Conservation (phyloP, 2,329 filamentous ascomycete species). For the Ophiostoma himal-ulmi region DNA sequence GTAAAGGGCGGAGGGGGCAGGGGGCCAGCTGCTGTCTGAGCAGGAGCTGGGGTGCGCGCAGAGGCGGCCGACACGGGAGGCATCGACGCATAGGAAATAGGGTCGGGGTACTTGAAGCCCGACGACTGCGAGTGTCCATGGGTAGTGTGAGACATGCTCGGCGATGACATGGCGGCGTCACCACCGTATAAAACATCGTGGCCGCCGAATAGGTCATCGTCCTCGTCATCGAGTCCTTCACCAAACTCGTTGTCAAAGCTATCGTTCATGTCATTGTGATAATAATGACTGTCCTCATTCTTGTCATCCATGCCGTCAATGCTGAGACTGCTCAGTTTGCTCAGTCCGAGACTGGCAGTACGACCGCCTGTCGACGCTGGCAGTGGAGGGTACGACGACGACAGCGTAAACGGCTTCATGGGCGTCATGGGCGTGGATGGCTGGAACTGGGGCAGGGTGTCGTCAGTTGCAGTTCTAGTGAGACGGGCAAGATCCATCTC, state of each 20-base stretch:
- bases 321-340: background rate
- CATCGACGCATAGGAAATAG: background rate
- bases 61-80: background rate
- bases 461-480: background rate
- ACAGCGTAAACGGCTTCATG: background rate
- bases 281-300: background rate
- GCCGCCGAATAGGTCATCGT: background rate
- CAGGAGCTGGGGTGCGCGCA: background rate
- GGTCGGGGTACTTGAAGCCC: background rate
- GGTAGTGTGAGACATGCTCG: background rate
- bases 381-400: background rate
- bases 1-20: background rate
- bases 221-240: background rate
- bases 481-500: background rate
- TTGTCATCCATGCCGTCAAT: background rate
- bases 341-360: background rate
- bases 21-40: background rate
- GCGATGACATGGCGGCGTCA: conserved; percentile 10
- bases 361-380: background rate
- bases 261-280: background rate
- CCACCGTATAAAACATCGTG: background rate
- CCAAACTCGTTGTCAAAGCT: background rate
- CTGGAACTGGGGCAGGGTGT: background rate
- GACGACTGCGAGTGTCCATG: background rate
- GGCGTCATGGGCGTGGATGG: background rate